Percentiles rank a stretch among this genome's conserved stretches.
Evolutionary conservation across 352 stramenopile species (phyloP).

Genomic region (Phytophthora litchii): DNA sequence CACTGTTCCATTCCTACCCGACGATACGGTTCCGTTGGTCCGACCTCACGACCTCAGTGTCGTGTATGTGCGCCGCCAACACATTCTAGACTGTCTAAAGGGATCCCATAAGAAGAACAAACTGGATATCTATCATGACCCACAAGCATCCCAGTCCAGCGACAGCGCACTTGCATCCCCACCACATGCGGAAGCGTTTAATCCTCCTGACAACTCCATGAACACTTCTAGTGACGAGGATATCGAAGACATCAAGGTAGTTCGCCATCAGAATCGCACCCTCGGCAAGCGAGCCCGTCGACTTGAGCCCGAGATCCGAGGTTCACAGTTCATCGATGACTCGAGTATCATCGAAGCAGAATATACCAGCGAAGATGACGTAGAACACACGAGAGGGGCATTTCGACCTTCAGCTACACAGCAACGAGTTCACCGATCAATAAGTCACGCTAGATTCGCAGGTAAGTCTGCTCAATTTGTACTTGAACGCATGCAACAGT

Average conservation of each 20-base stretch:
- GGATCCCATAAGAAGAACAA: too few species aligned
- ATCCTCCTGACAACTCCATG: too few species aligned
- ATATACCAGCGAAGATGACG: background rate
- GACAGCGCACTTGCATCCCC: too few species aligned
- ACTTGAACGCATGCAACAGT: slow-evolving; percentile 5
- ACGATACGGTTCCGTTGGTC: background rate
- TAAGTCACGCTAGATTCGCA: background rate
- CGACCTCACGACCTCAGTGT: slow-evolving; percentile 1
- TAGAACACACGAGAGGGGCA: background rate
- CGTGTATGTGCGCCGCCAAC: too few species aligned
- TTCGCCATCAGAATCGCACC: background rate
- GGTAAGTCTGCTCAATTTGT: slow-evolving; percentile 1
- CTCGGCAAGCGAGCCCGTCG: background rate
- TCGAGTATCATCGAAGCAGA: background rate
- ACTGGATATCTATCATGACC: too few species aligned
- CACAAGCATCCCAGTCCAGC: too few species aligned
- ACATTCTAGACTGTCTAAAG: too few species aligned
- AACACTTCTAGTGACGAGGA: background rate
- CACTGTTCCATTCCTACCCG: too few species aligned
- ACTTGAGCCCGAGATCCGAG: background rate
- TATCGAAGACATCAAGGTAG: background rate
- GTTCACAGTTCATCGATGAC: background rate
- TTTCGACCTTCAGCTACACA: slow-evolving; percentile 2
- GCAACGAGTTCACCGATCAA: background rate
- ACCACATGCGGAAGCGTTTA: too few species aligned